A percentile compares a stretch with the other conserved stretches of the same genome.
These are phyloP conservation scores for Suaeda aralocaspica DNA, from an alignment of 148 eudicot genomes.

Conservation along the genomic window DNA sequence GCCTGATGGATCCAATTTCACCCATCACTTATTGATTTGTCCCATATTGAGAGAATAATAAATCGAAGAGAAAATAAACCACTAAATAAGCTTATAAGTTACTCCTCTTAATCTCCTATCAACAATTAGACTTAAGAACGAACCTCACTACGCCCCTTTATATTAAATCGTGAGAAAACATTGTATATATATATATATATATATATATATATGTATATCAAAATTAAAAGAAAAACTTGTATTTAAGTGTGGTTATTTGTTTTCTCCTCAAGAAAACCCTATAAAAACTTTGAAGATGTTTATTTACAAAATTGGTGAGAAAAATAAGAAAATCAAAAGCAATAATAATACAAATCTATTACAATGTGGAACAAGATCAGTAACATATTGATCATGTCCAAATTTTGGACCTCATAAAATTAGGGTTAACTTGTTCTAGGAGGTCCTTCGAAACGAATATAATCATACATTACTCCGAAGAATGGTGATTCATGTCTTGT, in stretches of 20 bases:
- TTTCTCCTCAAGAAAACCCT: background rate
- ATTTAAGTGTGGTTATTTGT: no score
- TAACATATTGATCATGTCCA: background rate
- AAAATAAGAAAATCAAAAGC: background rate
- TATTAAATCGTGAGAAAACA: no score
- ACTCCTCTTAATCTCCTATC: no score
- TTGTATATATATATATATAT: background rate
- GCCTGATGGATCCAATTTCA: no score
- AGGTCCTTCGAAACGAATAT: conserved; percentile 58
- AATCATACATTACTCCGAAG: conserved; percentile 52
- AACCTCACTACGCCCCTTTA: no score
- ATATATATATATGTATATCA: background rate
- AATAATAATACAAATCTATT: background rate
- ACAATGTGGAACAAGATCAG: background rate
- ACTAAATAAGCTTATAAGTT: no score
- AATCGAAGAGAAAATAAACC: no score
- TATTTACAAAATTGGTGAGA: background rate
- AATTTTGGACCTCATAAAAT: background rate
- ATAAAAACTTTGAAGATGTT: background rate
- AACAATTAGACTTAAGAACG: no score
- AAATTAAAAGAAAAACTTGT: no score
- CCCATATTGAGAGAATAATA: no score
- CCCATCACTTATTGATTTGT: no score
- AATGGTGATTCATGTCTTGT: conserved; percentile 34
- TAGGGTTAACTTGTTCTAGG: conserved; percentile 11